Evolutionary conservation across 2,329 filamentous ascomycete genomes (phyloP).

Genomic region (Apiospora rasikravindrae): DNA sequence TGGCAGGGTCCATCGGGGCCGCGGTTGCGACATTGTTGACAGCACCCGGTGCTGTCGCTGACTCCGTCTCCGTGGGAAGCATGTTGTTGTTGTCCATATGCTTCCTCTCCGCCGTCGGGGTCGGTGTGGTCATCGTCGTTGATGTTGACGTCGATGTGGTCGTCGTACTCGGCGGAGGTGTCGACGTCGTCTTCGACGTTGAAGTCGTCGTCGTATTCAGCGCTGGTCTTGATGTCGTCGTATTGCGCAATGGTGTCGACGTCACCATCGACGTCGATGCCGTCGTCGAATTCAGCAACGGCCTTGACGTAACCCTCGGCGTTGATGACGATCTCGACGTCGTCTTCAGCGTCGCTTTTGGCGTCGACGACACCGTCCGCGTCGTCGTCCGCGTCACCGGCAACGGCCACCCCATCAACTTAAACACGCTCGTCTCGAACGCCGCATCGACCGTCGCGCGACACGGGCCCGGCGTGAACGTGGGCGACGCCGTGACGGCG

Average conservation of each 20-base stretch:
- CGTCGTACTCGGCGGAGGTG: background rate
- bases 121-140: background rate
- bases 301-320: background rate
- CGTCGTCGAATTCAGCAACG: background rate
- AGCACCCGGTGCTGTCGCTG: too few species aligned
- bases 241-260: background rate
- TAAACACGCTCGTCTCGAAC: background rate
- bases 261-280: background rate
- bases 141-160: background rate
- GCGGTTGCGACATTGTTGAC: background rate
- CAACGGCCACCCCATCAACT: background rate
- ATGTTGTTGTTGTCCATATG: background rate
- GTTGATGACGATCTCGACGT: too few species aligned
- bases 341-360: background rate
- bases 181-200: background rate
- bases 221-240: too few species aligned
- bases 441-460: background rate
- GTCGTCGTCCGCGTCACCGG: background rate
- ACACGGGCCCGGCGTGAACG: background rate
- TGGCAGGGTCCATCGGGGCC: background rate
- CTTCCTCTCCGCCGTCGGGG: background rate
- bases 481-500: background rate
- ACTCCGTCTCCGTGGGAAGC: too few species aligned
- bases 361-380: background rate
- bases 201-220: background rate